phyloP scores from a whole-genome alignment of 495 filamentous ascomycete species.

The Chaetomium cochliodes region DNA sequence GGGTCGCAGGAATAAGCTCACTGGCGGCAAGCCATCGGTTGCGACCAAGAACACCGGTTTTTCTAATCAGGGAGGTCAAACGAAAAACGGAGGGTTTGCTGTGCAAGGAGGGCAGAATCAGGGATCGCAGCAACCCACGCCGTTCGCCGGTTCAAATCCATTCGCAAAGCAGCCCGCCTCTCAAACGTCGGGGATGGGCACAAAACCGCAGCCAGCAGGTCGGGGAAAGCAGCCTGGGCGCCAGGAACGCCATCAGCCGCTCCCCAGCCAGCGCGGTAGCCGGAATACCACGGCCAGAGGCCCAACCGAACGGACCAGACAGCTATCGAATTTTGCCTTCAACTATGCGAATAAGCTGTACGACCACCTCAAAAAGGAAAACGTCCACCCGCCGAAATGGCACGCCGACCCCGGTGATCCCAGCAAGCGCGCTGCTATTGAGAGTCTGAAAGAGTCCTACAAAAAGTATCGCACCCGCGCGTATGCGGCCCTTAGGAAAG shows the following conservation, averaged over 20 bases:
- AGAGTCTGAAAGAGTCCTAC: conserved; percentile 45
- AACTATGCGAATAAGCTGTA: conserved; percentile 44
- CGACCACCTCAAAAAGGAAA: conserved; percentile 43
- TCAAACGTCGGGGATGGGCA: not conserved
- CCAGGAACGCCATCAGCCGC: conserved; percentile 11
- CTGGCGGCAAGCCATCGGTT: conserved; percentile 10
- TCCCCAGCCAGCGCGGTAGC: not conserved
- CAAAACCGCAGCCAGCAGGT: not conserved
- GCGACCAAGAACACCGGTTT: not conserved
- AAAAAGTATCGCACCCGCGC: conserved; percentile 69
- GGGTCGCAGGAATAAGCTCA: conserved; percentile 9
- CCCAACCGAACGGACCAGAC: conserved; percentile 29
- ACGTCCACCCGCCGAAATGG: conserved; percentile 48
- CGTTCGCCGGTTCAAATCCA: conserved; percentile 5
- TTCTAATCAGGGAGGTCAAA: conserved; percentile 9
- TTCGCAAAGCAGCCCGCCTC: conserved; percentile 2
- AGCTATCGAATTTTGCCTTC: conserved; percentile 36
- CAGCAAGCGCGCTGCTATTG: conserved; percentile 42
- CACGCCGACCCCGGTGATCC: conserved; percentile 43
- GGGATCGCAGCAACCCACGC: conserved; percentile 1
- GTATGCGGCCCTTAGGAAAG: conserved; percentile 65
- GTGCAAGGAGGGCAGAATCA: conserved; percentile 6
- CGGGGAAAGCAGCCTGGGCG: conserved; percentile 22
- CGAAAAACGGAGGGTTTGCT: conserved; percentile 15
- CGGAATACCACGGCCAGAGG: conserved; percentile 17